A percentile compares a stretch with the other conserved stretches of the same genome.
phyloP scores from a whole-genome alignment of 176 grass and related monocot species.

The Musa troglodytarum region DNA sequence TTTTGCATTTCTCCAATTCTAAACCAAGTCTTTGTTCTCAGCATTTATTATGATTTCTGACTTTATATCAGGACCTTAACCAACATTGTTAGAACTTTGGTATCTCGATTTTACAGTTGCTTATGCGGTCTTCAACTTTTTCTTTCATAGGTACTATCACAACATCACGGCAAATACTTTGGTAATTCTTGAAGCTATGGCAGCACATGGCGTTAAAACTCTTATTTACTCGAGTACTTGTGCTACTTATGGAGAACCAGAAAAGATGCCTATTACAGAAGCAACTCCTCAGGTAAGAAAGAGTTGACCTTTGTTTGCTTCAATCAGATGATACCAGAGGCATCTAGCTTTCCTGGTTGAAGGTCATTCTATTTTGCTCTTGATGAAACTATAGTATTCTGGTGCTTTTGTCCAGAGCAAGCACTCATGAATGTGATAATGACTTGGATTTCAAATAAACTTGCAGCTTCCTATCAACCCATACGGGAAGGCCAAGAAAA shows the following conservation, averaged over 20 bases:
- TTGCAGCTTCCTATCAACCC: slow-evolving; percentile 15
- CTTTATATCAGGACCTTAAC: background rate
- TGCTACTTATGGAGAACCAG: slow-evolving; percentile 18
- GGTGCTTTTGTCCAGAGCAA: background rate
- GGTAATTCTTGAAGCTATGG: slow-evolving; percentile 11
- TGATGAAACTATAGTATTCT: background rate
- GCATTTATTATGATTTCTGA: too few species aligned
- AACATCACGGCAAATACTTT: slow-evolving; percentile 18
- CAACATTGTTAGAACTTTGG: background rate
- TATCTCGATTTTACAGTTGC: background rate
- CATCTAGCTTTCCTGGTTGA: background rate
- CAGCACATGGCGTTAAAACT: slow-evolving; percentile 9
- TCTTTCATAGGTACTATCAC: slow-evolving; percentile 12
- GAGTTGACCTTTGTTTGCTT: background rate
- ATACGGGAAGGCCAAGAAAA: slow-evolving; percentile 18
- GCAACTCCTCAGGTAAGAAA: slow-evolving; percentile 3
- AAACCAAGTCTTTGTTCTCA: too few species aligned
- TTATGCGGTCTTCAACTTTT: background rate
- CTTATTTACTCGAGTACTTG: slow-evolving; percentile 15
- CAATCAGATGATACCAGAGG: background rate
- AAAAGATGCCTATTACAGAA: slow-evolving; percentile 19
- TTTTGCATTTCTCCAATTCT: too few species aligned
- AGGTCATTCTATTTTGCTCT: background rate
- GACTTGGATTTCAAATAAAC: background rate
- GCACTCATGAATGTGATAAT: background rate